These are phyloP conservation scores for Phytopythium vexans DNA, from an alignment of 352 stramenopile species.

Conservation along the genomic window DNA sequence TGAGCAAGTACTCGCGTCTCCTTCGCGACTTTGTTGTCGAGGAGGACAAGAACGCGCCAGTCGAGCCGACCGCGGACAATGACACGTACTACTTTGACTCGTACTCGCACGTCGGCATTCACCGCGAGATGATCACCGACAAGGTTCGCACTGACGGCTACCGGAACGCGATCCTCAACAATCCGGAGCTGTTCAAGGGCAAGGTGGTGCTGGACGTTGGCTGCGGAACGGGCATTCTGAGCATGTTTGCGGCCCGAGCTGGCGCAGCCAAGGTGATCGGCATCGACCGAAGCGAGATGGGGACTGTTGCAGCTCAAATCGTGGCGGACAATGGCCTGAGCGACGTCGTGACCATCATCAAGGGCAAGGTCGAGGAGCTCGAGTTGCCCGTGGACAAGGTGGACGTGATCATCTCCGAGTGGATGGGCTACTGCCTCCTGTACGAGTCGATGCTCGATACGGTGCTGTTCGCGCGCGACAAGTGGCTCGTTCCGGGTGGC, in stretches of 20 bases:
- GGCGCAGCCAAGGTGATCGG: conserved; percentile 90
- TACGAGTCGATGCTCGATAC: conserved; percentile 99
- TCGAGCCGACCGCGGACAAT: conserved; percentile 53
- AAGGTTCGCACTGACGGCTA: conserved; percentile 95
- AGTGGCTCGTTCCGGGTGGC: conserved; percentile 93
- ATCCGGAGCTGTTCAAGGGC: conserved; percentile 95
- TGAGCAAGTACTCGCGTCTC: conserved; percentile 70
- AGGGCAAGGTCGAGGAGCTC: conserved; percentile 94
- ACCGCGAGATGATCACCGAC: conserved; percentile 94
- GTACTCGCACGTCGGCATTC: conserved; percentile 98
- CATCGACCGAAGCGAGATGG: conserved; percentile 95
- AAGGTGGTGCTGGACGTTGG: conserved; percentile 98
- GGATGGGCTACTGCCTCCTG: conserved; percentile 98
- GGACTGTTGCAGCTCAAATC: conserved; percentile 93
- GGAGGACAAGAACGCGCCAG: conserved; percentile 29
- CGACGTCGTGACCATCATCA: conserved; percentile 91
- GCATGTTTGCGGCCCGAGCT: conserved; percentile 96
- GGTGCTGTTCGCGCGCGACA: conserved; percentile 95
- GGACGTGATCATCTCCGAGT: conserved; percentile 98
- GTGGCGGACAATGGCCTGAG: conserved; percentile 92
- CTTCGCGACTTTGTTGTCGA: conserved; percentile 69
- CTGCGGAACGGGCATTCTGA: conserved; percentile 97
- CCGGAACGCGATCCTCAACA: conserved; percentile 97
- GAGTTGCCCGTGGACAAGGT: conserved; percentile 92
- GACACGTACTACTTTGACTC: conserved; percentile 98